Conservation (phyloP, 257 asterid genomes). For the Verbascum thapsus region DNA sequence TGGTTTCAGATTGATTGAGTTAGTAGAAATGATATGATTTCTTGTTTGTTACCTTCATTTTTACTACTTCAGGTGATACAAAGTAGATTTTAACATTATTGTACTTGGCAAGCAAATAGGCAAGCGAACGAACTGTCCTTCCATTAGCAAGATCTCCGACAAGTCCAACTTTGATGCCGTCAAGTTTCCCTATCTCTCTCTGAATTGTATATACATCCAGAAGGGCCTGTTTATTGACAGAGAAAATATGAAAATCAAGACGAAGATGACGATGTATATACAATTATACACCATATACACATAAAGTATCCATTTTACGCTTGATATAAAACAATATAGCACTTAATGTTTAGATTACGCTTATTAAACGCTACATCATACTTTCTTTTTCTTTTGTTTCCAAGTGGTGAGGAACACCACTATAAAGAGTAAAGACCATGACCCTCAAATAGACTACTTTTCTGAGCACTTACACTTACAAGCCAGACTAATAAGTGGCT, state of each 20-base stretch:
- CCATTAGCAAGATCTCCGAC: slow-evolving; percentile 98
- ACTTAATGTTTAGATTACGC: too few species aligned
- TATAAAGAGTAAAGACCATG: neutral
- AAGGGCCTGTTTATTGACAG: slow-evolving; percentile 63
- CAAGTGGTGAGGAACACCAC: slow-evolving; percentile 9
- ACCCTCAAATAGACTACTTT: slow-evolving; percentile 3
- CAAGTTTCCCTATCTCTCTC: slow-evolving; percentile 87
- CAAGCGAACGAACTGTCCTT: slow-evolving; percentile 91
- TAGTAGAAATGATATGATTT: neutral
- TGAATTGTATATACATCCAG: slow-evolving; percentile 82
- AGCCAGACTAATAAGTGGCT: neutral
- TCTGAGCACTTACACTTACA: neutral
- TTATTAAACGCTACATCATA: too few species aligned
- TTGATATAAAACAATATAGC: too few species aligned
- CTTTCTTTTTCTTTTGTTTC: too few species aligned
- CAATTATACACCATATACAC: too few species aligned
- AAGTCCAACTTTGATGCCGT: slow-evolving; percentile 87
- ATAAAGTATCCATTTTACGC: too few species aligned
- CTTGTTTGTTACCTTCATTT: slow-evolving; percentile 69
- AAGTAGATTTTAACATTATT: slow-evolving; percentile 78
- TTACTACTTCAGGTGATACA: slow-evolving; percentile 87
- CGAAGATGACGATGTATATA: neutral
- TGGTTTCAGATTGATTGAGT: neutral
- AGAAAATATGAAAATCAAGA: neutral
- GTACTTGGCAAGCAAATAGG: slow-evolving; percentile 78